phyloP scores from a whole-genome alignment of 2,329 filamentous ascomycete species.

The Aspergillus cejpii region DNA sequence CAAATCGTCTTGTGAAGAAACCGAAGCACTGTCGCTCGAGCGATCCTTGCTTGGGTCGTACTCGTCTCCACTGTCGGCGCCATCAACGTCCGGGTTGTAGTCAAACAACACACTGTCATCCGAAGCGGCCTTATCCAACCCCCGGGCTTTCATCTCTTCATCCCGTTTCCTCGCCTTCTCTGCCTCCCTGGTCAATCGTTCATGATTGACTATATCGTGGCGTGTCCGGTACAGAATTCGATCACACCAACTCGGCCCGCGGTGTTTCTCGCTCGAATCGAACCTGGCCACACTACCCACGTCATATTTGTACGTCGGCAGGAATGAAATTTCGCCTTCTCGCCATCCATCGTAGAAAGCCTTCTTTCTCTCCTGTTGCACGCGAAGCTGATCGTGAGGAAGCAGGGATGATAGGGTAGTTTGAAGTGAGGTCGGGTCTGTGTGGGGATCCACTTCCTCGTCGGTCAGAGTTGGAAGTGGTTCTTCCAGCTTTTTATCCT shows the following conservation, averaged over 20 bases:
- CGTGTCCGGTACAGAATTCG: slow-evolving; percentile 80
- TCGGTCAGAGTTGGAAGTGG: slow-evolving; percentile 36
- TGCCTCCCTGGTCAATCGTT: slow-evolving; percentile 57
- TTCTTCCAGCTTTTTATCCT: slow-evolving; percentile 8
- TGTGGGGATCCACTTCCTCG: slow-evolving; percentile 62
- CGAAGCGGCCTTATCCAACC: slow-evolving; percentile 64
- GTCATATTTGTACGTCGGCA: slow-evolving; percentile 97
- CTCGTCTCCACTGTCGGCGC: slow-evolving; percentile 50
- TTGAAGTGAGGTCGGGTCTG: slow-evolving; percentile 79
- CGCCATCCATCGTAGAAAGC: slow-evolving; percentile 87
- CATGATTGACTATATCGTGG: slow-evolving; percentile 60
- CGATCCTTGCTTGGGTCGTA: slow-evolving; percentile 51
- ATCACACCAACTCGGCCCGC: slow-evolving; percentile 95
- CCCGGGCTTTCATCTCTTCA: slow-evolving; percentile 75
- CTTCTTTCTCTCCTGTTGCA: slow-evolving; percentile 66
- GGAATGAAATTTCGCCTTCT: slow-evolving; percentile 78
- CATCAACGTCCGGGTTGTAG: slow-evolving; percentile 78
- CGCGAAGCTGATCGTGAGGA: slow-evolving; percentile 78
- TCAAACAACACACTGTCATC: slow-evolving; percentile 83
- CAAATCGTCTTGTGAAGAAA: slow-evolving; percentile 22
- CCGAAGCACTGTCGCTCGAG: slow-evolving; percentile 38
- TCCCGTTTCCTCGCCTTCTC: slow-evolving; percentile 64
- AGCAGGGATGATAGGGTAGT: slow-evolving; percentile 81
- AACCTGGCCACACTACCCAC: slow-evolving; percentile 87
- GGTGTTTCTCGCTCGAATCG: slow-evolving; percentile 89